Evolutionary conservation across 208 protist genomes (phyloP).

Genomic region (Naegleria gruberi): DNA sequence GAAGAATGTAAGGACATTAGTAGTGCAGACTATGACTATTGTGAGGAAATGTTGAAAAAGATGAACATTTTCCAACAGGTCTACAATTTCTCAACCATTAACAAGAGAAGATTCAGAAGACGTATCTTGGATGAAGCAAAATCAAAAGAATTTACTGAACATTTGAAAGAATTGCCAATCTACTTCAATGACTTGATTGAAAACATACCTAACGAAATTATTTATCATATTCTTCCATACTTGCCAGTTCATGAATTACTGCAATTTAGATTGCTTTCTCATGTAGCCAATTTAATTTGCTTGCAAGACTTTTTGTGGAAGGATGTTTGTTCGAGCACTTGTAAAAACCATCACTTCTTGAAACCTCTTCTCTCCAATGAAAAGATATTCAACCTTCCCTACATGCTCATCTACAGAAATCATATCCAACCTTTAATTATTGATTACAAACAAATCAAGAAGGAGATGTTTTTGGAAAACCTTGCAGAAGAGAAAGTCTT

Average conservation of each 20-base stretch:
- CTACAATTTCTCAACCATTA: background rate
- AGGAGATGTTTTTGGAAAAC: background rate
- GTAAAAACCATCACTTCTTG: background rate
- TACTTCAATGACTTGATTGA: background rate
- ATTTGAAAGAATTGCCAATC: background rate
- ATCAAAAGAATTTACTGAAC: no score
- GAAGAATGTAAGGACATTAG: background rate
- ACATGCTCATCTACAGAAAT: background rate
- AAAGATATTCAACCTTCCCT: background rate
- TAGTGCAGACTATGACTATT: background rate
- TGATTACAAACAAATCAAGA: background rate
- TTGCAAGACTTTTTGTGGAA: background rate
- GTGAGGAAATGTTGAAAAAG: background rate
- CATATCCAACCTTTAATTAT: background rate
- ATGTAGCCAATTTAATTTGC: background rate
- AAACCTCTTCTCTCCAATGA: background rate
- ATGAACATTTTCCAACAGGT: background rate
- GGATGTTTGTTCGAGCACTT: background rate
- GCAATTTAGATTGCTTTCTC: background rate
- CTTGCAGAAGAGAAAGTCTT: background rate
- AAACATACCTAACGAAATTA: background rate
- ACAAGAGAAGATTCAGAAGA: background rate
- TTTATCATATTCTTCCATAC: background rate
- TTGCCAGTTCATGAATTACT: background rate
- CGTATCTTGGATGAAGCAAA: background rate